Conservation (phyloP, 257 asterid genomes). For the Linaria vulgaris region DNA sequence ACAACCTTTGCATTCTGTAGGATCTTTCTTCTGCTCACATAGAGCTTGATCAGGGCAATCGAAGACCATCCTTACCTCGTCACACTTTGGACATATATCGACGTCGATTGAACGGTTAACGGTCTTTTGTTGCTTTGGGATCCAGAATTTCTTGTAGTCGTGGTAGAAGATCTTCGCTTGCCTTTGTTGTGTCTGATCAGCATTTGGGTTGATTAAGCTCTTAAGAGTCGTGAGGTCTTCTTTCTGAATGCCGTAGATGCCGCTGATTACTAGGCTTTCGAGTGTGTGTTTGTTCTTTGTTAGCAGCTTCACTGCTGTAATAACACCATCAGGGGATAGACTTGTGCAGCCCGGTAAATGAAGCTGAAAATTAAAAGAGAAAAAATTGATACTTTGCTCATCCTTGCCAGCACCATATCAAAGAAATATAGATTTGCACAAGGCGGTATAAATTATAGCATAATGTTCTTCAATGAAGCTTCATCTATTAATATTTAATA, state of each 20-base stretch:
- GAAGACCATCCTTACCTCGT: slow-evolving; percentile 46
- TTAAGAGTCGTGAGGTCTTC: slow-evolving; percentile 46
- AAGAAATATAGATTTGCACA: too few species aligned
- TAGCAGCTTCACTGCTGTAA: slow-evolving; percentile 47
- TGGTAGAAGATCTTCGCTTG: slow-evolving; percentile 35
- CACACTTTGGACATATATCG: slow-evolving; percentile 59
- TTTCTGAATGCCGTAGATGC: slow-evolving; percentile 39
- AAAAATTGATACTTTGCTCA: not conserved
- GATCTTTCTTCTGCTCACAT: slow-evolving; percentile 29
- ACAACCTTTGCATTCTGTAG: slow-evolving; percentile 57
- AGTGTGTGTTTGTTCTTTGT: slow-evolving; percentile 34
- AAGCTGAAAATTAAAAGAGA: slow-evolving; percentile 42
- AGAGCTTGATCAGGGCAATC: slow-evolving; percentile 51
- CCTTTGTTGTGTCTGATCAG: slow-evolving; percentile 21
- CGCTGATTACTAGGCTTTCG: slow-evolving; percentile 46
- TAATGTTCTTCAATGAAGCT: too few species aligned
- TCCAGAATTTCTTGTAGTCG: slow-evolving; percentile 22
- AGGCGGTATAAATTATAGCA: too few species aligned
- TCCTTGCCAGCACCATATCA: too few species aligned
- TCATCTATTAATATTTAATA: too few species aligned
- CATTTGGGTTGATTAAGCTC: slow-evolving; percentile 29
- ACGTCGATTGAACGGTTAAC: slow-evolving; percentile 42
- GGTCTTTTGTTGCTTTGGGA: slow-evolving; percentile 19
- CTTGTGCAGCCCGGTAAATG: slow-evolving; percentile 68
- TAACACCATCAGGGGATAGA: slow-evolving; percentile 61